Evolutionary conservation across 2,329 filamentous ascomycete species (phyloP).

Genomic region (Pseudocercospora ulei): DNA sequence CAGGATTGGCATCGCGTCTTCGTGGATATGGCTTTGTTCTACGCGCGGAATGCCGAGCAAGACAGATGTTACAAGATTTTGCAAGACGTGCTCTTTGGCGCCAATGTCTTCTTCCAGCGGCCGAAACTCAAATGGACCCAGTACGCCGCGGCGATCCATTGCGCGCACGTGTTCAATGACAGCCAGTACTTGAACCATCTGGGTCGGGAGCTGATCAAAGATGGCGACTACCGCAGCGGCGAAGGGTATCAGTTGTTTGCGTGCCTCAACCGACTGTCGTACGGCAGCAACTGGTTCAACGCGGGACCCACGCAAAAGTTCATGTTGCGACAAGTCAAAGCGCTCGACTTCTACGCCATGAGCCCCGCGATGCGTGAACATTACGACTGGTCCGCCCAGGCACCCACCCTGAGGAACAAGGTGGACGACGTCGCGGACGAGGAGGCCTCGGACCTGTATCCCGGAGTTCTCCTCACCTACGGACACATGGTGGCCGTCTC

Average conservation of each 20-base stretch:
- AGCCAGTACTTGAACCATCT: slow-evolving; percentile 63
- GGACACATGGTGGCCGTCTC: slow-evolving; percentile 71
- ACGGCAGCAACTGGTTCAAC: slow-evolving; percentile 65
- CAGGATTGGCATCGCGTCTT: slow-evolving; percentile 82
- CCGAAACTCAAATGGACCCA: slow-evolving; percentile 24
- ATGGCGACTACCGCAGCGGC: slow-evolving; percentile 56
- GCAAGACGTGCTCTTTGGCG: slow-evolving; percentile 61
- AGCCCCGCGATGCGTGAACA: slow-evolving; percentile 43
- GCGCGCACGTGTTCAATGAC: slow-evolving; percentile 71
- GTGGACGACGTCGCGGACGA: slow-evolving; percentile 11
- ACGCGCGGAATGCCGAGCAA: slow-evolving; percentile 57
- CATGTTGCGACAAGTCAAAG: slow-evolving; percentile 81
- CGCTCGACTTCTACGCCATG: slow-evolving; percentile 63
- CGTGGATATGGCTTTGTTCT: slow-evolving; percentile 69
- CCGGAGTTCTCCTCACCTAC: slow-evolving; percentile 75
- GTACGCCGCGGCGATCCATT: slow-evolving; percentile 42
- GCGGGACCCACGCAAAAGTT: slow-evolving; percentile 80
- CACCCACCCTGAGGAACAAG: slow-evolving; percentile 34
- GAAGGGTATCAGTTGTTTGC: slow-evolving; percentile 78
- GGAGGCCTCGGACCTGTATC: slow-evolving; percentile 49
- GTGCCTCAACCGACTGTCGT: slow-evolving; percentile 64
- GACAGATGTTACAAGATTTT: slow-evolving; percentile 71
- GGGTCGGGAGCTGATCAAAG: slow-evolving; percentile 75
- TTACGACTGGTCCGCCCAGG: slow-evolving; percentile 38
- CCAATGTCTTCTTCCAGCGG: slow-evolving; percentile 67